phyloP scores from a whole-genome alignment of 2,329 filamentous ascomycete genomes.

The Aspergillus texensis region DNA sequence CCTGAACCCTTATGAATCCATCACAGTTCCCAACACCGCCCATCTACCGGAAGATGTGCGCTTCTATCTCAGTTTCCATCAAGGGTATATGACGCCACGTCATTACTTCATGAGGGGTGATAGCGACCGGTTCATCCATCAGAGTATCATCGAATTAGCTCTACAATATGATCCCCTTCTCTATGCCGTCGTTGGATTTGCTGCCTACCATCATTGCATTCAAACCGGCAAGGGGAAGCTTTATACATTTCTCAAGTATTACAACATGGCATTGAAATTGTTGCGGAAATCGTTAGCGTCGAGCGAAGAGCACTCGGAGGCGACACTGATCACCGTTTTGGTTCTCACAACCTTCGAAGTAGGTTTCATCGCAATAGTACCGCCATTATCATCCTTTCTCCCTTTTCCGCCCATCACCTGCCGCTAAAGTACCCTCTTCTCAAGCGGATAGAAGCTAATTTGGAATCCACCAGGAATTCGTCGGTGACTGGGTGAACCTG shows the following conservation, averaged over 20 bases:
- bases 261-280: conserved; percentile 81
- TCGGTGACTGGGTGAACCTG: conserved; percentile 94
- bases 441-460: conserved; percentile 5
- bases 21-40: conserved; percentile 27
- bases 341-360: conserved; percentile 95
- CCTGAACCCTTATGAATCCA: conserved; percentile 27
- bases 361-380: conserved; percentile 28
- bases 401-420: not conserved
- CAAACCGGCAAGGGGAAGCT: conserved; percentile 71
- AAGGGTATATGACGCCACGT: conserved; percentile 74
- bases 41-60: conserved; percentile 66
- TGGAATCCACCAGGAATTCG: conserved; percentile 70
- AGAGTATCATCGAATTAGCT: conserved; percentile 71
- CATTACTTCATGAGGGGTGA: conserved; percentile 81
- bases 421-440: not conserved
- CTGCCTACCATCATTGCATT: conserved; percentile 82
- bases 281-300: conserved; percentile 72
- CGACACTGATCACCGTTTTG: conserved; percentile 82
- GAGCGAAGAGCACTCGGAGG: conserved; percentile 69
- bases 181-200: conserved; percentile 84
- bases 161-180: conserved; percentile 78
- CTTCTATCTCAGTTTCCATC: conserved; percentile 77
- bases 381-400: no score
- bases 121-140: conserved; percentile 71
- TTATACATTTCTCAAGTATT: conserved; percentile 81